Evolutionary conservation across 108 stramenopile genomes (phyloP), one percentile per base, ranked within the genome.

Genomic region (Discostella stelligeroides): DNA sequence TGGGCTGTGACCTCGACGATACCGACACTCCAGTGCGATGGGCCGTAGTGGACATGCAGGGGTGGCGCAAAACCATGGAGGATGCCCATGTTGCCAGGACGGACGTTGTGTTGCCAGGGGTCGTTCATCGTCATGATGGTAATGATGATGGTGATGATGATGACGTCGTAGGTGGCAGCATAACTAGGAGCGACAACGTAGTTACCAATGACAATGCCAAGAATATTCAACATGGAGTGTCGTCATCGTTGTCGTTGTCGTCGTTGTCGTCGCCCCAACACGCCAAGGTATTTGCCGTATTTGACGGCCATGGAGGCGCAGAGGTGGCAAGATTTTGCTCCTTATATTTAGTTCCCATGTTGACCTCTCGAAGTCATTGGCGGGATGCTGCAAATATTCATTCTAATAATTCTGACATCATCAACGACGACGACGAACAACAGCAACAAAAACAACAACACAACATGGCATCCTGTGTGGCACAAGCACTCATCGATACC

Each of bases 61-160:
- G 98, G 4, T 99, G 98, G 98, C 82, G 98, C 59, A 96, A 95
- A 62, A 77, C 80, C 76, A 97, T 97, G 98, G 98, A 99, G 75
- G 98, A 99, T 75, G 95, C 97, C 4, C 98, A 99, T 73, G 80
- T 98, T 14, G 91, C 96, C 14, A 67, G 75, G 43, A 86, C 92
- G 0, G 82, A 84, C 28, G 59, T 94, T 15, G 43, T 76, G 28
- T 50, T 75, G 14, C 61, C 82, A 0, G 38, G 40, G 15, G 47
- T 11, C 15, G 43, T n/a, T n/a, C n/a, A n/a, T n/a, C n/a, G n/a
- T n/a, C n/a, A 17, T 29, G 70, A n/a, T 20, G 80, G 38, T 15
- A 56, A 49, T 13, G 82, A 56, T 43, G 38, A 47, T 8, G 67
- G 55, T 14, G 51, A 41, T 4, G 51, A 57, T 49, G 43, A 27